Percentiles rank a stretch among this genome's conserved stretches.
phyloP scores from a whole-genome alignment of 2,329 filamentous ascomycete species.

The Xylariomycetidae sp. region DNA sequence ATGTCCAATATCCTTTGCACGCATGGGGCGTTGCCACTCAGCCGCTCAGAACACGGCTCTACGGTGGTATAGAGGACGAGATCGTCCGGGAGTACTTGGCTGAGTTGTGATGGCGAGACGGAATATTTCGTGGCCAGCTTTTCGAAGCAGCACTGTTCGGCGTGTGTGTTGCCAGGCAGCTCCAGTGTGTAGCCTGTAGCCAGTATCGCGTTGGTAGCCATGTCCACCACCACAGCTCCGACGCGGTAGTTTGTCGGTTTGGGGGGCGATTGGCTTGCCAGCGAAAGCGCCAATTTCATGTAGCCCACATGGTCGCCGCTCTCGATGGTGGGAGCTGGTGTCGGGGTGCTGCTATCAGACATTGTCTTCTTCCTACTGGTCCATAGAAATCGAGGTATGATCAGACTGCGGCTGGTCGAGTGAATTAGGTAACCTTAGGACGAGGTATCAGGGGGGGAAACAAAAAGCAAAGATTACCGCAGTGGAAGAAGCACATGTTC shows the following conservation, averaged over 20 bases:
- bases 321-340: slow-evolving; percentile 16
- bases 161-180: slow-evolving; percentile 87
- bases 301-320: slow-evolving; percentile 39
- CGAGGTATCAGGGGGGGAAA: too few species aligned
- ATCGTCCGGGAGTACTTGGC: slow-evolving; percentile 42
- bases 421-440: too few species aligned
- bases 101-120: slow-evolving; percentile 49
- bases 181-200: slow-evolving; percentile 88
- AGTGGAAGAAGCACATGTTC: too few species aligned
- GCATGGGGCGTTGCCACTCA: slow-evolving; percentile 71
- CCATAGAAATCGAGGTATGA: too few species aligned
- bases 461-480: too few species aligned
- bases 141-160: slow-evolving; percentile 83
- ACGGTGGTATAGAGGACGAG: slow-evolving; percentile 83
- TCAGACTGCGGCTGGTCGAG: too few species aligned
- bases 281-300: slow-evolving; percentile 67
- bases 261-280: slow-evolving; percentile 73
- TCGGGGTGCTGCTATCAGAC: slow-evolving; percentile 6
- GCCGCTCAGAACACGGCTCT: slow-evolving; percentile 71
- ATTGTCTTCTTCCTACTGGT: too few species aligned
- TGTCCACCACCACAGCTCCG: slow-evolving; percentile 75
- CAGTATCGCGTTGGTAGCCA: slow-evolving; percentile 52
- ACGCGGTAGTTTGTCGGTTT: slow-evolving; percentile 91
- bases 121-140: slow-evolving; percentile 55
- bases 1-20: slow-evolving; percentile 70